Conservation (phyloP, 768 basidiomycete genomes). For the Suillus plorans region DNA sequence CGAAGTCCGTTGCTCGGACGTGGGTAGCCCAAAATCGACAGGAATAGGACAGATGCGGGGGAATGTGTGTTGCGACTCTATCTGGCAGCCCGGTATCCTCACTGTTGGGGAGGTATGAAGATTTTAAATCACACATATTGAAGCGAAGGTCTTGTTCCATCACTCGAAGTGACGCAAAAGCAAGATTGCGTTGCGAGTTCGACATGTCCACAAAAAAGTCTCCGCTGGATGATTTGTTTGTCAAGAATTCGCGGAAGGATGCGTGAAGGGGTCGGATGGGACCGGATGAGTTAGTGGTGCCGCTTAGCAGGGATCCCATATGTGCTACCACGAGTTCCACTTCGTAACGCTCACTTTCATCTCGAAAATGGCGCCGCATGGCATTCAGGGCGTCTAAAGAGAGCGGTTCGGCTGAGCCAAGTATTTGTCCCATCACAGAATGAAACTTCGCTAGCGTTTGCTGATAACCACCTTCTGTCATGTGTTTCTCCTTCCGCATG, state of each 20-base stretch:
- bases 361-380: not conserved
- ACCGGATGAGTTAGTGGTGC: not conserved
- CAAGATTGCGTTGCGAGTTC: not conserved
- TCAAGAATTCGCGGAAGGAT: slow-evolving; percentile 31
- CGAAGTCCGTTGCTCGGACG: slow-evolving; percentile 1
- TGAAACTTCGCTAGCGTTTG: not conserved
- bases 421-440: slow-evolving; percentile 9
- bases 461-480: not conserved
- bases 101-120: slow-evolving; percentile 29
- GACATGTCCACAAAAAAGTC: slow-evolving; percentile 14
- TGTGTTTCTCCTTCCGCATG: not conserved
- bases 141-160: slow-evolving; percentile 33
- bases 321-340: not conserved
- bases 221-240: slow-evolving; percentile 12
- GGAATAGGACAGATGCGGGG: slow-evolving; percentile 10
- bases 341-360: not conserved
- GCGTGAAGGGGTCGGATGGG: slow-evolving; percentile 23
- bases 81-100: slow-evolving; percentile 14
- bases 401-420: not conserved
- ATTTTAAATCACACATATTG: slow-evolving; percentile 34
- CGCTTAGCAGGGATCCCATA: slow-evolving; percentile 10
- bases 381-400: not conserved
- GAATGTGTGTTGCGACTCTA: slow-evolving; percentile 1
- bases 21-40: slow-evolving; percentile 15
- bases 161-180: slow-evolving; percentile 18